Percentiles rank a stretch among this genome's conserved stretches.
phyloP scores from a whole-genome alignment of 768 basidiomycete genomes.

The Macrocybe gigantea region DNA sequence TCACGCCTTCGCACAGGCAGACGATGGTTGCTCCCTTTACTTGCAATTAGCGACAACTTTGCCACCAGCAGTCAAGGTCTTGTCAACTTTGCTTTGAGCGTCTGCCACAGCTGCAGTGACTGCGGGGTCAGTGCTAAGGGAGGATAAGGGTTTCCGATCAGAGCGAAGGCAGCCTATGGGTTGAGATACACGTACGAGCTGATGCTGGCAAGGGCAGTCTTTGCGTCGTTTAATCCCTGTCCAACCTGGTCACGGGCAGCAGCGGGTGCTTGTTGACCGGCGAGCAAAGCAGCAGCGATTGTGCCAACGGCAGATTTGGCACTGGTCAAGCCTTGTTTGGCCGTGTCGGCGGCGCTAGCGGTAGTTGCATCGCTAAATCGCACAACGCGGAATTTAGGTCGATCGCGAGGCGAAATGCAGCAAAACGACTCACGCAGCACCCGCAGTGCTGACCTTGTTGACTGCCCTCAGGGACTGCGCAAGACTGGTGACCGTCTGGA shows the following conservation, averaged over 20 bases:
- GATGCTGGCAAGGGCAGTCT: conserved; percentile 15
- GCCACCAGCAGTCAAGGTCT: conserved; percentile 16
- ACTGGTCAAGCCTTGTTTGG: conserved; percentile 14
- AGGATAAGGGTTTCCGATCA: background rate
- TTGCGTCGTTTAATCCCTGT: conserved; percentile 14
- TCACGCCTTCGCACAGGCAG: too few relatives aligned
- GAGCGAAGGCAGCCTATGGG: too few relatives aligned
- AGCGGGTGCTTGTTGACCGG: conserved; percentile 14
- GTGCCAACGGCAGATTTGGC: conserved; percentile 16
- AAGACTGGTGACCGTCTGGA: conserved; percentile 10
- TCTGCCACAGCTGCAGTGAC: conserved; percentile 13
- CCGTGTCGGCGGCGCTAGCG: conserved; percentile 13
- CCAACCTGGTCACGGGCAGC: conserved; percentile 15
- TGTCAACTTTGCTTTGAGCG: conserved; percentile 12
- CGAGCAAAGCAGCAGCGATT: conserved; percentile 17
- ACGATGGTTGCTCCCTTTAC: background rate
- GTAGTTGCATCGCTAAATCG: conserved; percentile 15
- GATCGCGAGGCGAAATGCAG: background rate
- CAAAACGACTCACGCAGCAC: conserved; percentile 10
- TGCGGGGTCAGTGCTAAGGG: conserved; percentile 14
- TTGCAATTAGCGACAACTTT: conserved; percentile 16
- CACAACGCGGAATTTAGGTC: background rate
- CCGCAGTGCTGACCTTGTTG: conserved; percentile 7
- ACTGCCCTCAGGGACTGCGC: conserved; percentile 8
- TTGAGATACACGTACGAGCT: conserved; percentile 12